phyloP scores from a whole-genome alignment of 495 filamentous ascomycete species.

The Endocarpon pusillum region DNA sequence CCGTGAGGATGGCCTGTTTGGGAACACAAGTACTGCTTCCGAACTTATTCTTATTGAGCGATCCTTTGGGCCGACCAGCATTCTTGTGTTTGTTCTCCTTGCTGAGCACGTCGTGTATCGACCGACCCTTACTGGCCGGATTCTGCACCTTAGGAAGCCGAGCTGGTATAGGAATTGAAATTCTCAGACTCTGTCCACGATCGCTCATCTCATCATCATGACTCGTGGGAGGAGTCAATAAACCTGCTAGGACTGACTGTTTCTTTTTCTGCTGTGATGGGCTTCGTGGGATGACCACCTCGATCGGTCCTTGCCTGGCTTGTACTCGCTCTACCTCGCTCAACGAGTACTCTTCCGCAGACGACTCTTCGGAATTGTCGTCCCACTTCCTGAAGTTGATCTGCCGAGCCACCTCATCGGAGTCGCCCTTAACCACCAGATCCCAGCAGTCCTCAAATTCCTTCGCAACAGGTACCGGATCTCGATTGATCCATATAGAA shows the following conservation, averaged over 20 bases:
- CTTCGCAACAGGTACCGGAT: slow-evolving; percentile 58
- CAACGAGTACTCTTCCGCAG: slow-evolving; percentile 27
- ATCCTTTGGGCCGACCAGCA: slow-evolving; percentile 2
- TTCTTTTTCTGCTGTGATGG: slow-evolving; percentile 24
- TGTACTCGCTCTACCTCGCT: slow-evolving; percentile 24
- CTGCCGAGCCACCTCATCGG: slow-evolving; percentile 68
- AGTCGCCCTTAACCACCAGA: slow-evolving; percentile 69
- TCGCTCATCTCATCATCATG: slow-evolving; percentile 10
- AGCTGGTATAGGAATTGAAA: slow-evolving; percentile 12
- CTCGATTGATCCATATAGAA: slow-evolving; percentile 86
- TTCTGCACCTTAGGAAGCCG: slow-evolving; percentile 9
- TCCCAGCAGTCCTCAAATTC: slow-evolving; percentile 90
- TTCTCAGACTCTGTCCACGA: slow-evolving; percentile 22
- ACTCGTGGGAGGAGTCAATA: slow-evolving; percentile 40
- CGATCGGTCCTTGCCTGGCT: slow-evolving; percentile 13
- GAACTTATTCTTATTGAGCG: slow-evolving; percentile 12
- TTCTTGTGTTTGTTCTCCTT: slow-evolving; percentile 9
- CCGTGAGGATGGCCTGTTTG: slow-evolving; percentile 7
- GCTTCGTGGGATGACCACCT: slow-evolving; percentile 26
- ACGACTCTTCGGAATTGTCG: slow-evolving; percentile 32
- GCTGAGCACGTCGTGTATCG: slow-evolving; percentile 12
- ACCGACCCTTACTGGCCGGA: slow-evolving; percentile 17
- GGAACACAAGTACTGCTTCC: slow-evolving; percentile 13
- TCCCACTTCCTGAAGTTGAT: slow-evolving; percentile 64
- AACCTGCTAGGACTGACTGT: slow-evolving; percentile 23